These are phyloP conservation scores for bread wheat (Triticum aestivum) DNA, from an alignment of 176 grass and related monocot genomes.

Conservation along the genomic window DNA sequence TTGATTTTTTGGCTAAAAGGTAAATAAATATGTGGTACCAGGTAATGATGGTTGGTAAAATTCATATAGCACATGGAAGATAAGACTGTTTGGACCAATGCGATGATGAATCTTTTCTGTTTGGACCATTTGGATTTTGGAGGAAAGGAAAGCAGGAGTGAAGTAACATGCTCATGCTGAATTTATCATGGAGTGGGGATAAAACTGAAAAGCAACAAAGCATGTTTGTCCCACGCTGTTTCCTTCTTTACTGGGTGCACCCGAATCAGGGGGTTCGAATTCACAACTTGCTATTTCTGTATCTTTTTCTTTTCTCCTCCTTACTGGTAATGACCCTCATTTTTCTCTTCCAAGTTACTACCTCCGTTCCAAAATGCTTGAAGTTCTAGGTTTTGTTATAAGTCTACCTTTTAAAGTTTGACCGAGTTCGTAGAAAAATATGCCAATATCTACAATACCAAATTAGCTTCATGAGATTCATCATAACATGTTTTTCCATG, in stretches of 20 bases:
- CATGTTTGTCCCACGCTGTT: background rate
- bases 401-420: too few relatives aligned
- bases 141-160: background rate
- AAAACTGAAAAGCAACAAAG: background rate
- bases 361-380: too few relatives aligned
- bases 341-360: background rate
- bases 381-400: too few relatives aligned
- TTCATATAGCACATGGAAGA: constrained; percentile 10
- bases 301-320: background rate
- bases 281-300: background rate
- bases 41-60: constrained; percentile 8
- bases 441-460: too few relatives aligned
- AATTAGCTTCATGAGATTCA: too few relatives aligned
- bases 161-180: constrained; percentile 27
- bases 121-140: constrained; percentile 36
- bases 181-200: background rate
- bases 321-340: background rate
- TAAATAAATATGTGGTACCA: background rate
- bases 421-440: too few relatives aligned
- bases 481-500: too few relatives aligned
- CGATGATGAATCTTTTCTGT: background rate
- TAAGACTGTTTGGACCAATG: background rate
- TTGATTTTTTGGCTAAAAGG: background rate
- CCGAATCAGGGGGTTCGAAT: background rate
- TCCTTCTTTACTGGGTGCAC: background rate